These are phyloP conservation scores for Tieghemiomyces parasiticus DNA, from an alignment of 192 early-diverging fungal genomes.

Conservation along the genomic window DNA sequence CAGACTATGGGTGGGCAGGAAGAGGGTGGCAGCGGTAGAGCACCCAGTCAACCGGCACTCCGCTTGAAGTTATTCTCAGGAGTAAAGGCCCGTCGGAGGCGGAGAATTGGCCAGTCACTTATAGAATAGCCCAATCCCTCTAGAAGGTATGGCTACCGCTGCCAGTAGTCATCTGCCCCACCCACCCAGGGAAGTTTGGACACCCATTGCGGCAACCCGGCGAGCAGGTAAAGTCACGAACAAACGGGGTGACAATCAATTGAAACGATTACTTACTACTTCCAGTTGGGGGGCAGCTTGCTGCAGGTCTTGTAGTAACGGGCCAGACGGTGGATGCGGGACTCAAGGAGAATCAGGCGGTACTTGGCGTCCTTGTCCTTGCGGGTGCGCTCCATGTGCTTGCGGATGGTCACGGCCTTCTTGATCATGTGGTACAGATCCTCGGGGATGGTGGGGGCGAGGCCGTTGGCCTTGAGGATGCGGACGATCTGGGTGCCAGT, in stretches of 20 bases:
- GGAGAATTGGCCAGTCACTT: constrained; percentile 14
- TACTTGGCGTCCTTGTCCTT: constrained; percentile 99
- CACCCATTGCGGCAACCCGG: constrained; percentile 18
- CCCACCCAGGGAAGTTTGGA: constrained; percentile 1
- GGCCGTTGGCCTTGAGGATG: constrained; percentile 94
- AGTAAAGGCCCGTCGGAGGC: neutral
- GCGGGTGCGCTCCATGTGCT: constrained; percentile 98
- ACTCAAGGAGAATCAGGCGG: constrained; percentile 95
- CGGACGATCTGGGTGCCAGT: constrained; percentile 99
- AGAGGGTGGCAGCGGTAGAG: constrained; percentile 10
- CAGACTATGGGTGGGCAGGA: neutral
- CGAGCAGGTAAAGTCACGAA: constrained; percentile 12
- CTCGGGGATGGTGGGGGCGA: constrained; percentile 92
- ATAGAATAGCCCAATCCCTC: neutral
- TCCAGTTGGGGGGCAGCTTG: constrained; percentile 94
- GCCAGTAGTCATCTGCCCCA: no score
- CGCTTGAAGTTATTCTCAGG: constrained; percentile 20
- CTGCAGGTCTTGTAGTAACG: constrained; percentile 98
- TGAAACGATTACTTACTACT: constrained; percentile 73
- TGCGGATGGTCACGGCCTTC: constrained; percentile 98
- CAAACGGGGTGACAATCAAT: no score
- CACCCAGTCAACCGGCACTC: no score
- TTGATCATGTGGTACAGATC: constrained; percentile 99
- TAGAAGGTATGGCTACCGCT: no score
- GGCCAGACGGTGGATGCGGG: constrained; percentile 94